phyloP scores from a whole-genome alignment of 169 alveolate genomes.

The Plasmodium gallinaceum region DNA sequence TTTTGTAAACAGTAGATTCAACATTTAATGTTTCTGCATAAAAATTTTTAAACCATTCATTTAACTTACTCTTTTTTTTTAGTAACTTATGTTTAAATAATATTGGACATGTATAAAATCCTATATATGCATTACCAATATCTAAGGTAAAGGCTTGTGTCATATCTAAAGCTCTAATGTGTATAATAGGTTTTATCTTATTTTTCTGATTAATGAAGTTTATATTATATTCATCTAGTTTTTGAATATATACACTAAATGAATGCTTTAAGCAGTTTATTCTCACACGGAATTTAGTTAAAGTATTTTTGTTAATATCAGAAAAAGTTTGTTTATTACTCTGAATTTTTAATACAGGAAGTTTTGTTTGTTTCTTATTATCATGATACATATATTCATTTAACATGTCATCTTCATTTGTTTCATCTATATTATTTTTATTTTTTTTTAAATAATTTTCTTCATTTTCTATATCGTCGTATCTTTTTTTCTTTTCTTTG shows the following conservation, averaged over 20 bases:
- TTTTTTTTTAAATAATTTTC: conserved; percentile 35
- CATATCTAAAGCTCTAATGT: conserved; percentile 76
- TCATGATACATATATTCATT: conserved; percentile 3
- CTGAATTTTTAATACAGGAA: conserved; percentile 71
- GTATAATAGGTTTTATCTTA: conserved; percentile 77
- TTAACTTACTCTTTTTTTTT: conserved; percentile 56
- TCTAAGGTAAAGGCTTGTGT: conserved; percentile 75
- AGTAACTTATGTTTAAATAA: conserved; percentile 70
- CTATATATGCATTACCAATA: conserved; percentile 76
- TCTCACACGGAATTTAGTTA: conserved; percentile 76
- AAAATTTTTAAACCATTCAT: conserved; percentile 67
- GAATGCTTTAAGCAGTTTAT: conserved; percentile 73
- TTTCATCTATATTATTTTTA: conserved; percentile 6
- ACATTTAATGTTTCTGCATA: conserved; percentile 41
- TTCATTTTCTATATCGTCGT: conserved; percentile 35
- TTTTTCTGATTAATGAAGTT: conserved; percentile 49
- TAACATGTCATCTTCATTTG: conserved; percentile 13
- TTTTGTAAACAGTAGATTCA: conserved; percentile 29
- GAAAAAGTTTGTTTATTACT: conserved; percentile 72
- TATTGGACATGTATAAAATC: conserved; percentile 76
- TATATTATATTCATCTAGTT: conserved; percentile 69
- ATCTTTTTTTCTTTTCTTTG: conserved; percentile 14
- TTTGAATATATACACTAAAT: conserved; percentile 75
- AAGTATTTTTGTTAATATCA: conserved; percentile 57
- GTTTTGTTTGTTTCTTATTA: conserved; percentile 7